Evolutionary conservation across 2,329 filamentous ascomycete genomes (phyloP).

Genomic region (Calycina marina): DNA sequence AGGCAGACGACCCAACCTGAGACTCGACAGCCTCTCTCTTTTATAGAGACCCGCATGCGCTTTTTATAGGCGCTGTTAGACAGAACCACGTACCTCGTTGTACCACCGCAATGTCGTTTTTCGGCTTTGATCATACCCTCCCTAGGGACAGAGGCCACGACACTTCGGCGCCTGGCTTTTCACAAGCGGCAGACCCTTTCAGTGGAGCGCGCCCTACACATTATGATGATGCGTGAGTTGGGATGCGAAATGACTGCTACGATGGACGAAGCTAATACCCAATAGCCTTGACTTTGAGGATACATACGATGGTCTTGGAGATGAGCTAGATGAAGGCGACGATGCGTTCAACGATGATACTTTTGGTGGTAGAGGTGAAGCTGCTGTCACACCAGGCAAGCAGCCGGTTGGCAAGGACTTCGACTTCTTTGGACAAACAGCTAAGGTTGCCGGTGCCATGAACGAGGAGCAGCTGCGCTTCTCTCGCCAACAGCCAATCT

Average conservation of each 20-base stretch:
- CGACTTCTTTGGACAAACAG: constrained; percentile 90
- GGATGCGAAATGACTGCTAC: background rate
- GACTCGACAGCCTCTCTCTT: no score
- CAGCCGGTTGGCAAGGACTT: constrained; percentile 74
- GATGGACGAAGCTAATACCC: constrained; percentile 3
- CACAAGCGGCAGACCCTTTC: constrained; percentile 74
- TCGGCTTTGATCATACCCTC: constrained; percentile 65
- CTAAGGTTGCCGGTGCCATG: constrained; percentile 71
- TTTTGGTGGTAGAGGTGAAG: constrained; percentile 46
- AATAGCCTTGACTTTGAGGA: constrained; percentile 77
- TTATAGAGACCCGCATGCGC: no score
- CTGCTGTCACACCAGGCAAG: constrained; percentile 26
- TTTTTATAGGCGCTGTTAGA: no score
- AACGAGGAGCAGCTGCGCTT: constrained; percentile 84
- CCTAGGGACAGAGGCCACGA: constrained; percentile 51
- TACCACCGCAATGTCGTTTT: constrained; percentile 77
- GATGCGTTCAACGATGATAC: constrained; percentile 97
- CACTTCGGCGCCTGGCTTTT: constrained; percentile 61
- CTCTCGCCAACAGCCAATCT: constrained; percentile 53
- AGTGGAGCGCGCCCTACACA: constrained; percentile 57
- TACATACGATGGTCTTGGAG: constrained; percentile 88
- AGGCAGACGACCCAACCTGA: no score
- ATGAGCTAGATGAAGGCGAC: constrained; percentile 79
- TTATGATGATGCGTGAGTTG: constrained; percentile 33
- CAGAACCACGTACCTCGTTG: background rate